These are phyloP conservation scores for Rhizopogon sp. DNA, from an alignment of 768 basidiomycete species.

Conservation along the genomic window DNA sequence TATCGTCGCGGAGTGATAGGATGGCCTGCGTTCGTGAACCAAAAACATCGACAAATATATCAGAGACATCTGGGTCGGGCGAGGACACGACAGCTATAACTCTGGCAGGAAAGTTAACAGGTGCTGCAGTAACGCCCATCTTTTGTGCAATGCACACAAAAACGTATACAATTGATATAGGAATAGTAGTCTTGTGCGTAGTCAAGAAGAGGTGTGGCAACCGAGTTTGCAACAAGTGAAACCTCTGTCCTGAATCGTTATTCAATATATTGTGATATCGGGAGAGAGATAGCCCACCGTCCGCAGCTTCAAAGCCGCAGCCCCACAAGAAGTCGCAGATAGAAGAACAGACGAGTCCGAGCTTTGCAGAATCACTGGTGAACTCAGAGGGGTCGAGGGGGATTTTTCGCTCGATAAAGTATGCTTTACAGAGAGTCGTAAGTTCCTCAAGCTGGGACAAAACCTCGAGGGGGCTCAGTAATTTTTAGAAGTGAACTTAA, in stretches of 20 bases:
- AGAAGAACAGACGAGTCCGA: conserved; percentile 28
- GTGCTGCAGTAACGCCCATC: conserved; percentile 46
- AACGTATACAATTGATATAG: conserved; percentile 55
- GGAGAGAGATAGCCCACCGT: conserved; percentile 27
- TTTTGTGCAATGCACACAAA: conserved; percentile 51
- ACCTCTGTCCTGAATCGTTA: conserved; percentile 27
- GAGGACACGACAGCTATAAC: conserved; percentile 49
- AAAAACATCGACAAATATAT: conserved; percentile 45
- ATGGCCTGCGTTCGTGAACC: conserved; percentile 31
- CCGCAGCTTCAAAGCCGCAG: conserved; percentile 42
- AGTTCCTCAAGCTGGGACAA: conserved; percentile 34
- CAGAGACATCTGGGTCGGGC: conserved; percentile 27
- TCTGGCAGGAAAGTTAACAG: conserved; percentile 50
- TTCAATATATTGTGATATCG: neutral
- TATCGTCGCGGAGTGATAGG: conserved; percentile 31
- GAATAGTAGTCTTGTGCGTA: conserved; percentile 45
- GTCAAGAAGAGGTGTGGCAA: conserved; percentile 58
- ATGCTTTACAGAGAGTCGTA: conserved; percentile 32
- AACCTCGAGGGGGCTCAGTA: conserved; percentile 29
- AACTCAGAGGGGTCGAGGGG: conserved; percentile 25
- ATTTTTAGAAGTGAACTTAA: neutral
- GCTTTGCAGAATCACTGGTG: conserved; percentile 25
- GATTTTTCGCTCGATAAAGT: conserved; percentile 26
- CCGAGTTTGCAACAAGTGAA: conserved; percentile 42
- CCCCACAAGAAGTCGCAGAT: conserved; percentile 49